Evolutionary conservation across 2,329 filamentous ascomycete species (phyloP).

Genomic region (Cladosporium sp.): DNA sequence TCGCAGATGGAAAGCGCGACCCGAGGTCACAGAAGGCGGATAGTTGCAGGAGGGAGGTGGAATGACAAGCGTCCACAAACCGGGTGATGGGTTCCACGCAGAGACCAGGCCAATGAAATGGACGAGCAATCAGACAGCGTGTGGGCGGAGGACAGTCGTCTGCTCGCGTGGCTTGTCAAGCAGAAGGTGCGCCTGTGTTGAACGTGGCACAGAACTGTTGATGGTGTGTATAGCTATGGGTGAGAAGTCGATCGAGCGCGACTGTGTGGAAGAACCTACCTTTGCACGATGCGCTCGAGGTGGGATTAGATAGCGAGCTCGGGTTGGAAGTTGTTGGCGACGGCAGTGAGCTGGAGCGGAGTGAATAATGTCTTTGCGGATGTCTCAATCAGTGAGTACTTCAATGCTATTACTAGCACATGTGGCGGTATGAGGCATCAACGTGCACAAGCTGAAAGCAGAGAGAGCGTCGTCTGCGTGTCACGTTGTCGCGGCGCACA

Average conservation of each 20-base stretch:
- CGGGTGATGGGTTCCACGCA: slow-evolving; percentile 8
- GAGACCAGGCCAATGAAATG: background rate
- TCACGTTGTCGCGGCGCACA: background rate
- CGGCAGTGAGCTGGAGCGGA: background rate
- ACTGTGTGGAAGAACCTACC: background rate
- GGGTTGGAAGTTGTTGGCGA: background rate
- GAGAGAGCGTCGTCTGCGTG: too few relatives aligned
- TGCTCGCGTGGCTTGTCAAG: slow-evolving; percentile 1
- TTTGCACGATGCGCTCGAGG: background rate
- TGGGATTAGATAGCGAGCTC: background rate
- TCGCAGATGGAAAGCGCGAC: background rate
- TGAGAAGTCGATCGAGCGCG: background rate
- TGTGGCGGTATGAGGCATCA: background rate
- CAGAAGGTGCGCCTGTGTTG: background rate
- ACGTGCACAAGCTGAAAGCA: background rate
- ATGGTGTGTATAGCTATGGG: background rate
- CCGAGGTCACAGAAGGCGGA: slow-evolving; percentile 6
- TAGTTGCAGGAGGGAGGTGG: slow-evolving; percentile 10
- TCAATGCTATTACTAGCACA: background rate
- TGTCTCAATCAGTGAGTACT: background rate
- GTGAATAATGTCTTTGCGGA: background rate
- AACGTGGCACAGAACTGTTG: slow-evolving; percentile 6
- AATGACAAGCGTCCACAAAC: slow-evolving; percentile 5
- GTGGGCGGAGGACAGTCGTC: background rate
- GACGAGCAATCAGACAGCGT: background rate